A percentile compares a stretch with the other conserved stretches of the same genome.
phyloP scores from a whole-genome alignment of 2,329 filamentous ascomycete genomes.

The Aspergillus ruber region DNA sequence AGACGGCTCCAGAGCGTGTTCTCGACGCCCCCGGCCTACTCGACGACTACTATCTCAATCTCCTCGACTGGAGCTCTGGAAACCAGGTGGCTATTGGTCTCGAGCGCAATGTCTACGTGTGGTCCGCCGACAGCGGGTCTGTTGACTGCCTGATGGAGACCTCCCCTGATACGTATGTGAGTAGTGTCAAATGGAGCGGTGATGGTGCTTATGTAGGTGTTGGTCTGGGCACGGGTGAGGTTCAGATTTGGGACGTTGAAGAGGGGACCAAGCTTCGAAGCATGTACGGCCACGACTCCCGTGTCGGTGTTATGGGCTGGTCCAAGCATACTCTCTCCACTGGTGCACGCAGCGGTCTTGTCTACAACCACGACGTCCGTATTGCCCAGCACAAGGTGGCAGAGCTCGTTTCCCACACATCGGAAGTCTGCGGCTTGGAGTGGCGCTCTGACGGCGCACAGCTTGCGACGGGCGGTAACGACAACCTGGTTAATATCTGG shows the following conservation, averaged over 20 bases:
- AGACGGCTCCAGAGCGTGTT: slow-evolving; percentile 91
- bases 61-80: slow-evolving; percentile 94
- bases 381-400: slow-evolving; percentile 97
- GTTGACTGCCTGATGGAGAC: slow-evolving; percentile 88
- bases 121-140: slow-evolving; percentile 89
- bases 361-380: slow-evolving; percentile 98
- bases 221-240: slow-evolving; percentile 88
- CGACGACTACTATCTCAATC: slow-evolving; percentile 98
- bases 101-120: slow-evolving; percentile 95
- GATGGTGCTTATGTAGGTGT: slow-evolving; percentile 96
- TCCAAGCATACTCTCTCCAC: slow-evolving; percentile 97
- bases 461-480: slow-evolving; percentile 94
- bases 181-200: slow-evolving; percentile 97
- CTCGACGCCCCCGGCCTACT: slow-evolving; percentile 92
- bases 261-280: slow-evolving; percentile 92
- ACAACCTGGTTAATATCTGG: slow-evolving; percentile 99
- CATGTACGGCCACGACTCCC: slow-evolving; percentile 96
- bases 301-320: slow-evolving; percentile 98
- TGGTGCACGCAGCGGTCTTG: slow-evolving; percentile 85
- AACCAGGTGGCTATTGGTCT: slow-evolving; percentile 98
- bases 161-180: slow-evolving; percentile 84
- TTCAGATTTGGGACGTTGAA: slow-evolving; percentile 98
- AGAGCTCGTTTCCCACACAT: slow-evolving; percentile 93
- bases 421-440: slow-evolving; percentile 95
- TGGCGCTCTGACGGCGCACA: slow-evolving; percentile 96